Evolutionary conservation across 2,329 filamentous ascomycete species (phyloP), one percentile per base, ranked within the genome.

Genomic region (Claviceps paspali): DNA sequence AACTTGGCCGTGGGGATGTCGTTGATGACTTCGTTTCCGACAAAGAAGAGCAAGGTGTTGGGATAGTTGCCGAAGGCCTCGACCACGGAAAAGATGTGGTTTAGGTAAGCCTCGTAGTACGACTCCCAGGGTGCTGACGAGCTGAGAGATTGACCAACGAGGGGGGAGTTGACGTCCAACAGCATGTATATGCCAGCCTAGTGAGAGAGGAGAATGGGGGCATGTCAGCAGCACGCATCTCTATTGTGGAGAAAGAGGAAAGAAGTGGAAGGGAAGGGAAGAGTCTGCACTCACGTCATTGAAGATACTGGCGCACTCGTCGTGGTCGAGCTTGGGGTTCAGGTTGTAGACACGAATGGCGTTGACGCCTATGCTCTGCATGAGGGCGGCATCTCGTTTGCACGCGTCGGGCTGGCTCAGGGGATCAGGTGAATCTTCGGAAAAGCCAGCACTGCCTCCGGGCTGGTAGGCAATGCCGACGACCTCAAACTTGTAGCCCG

Each of bases 21-120:
- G 56, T 81, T 77, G 59, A 84, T 82, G 51, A 85, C 77, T 60
- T 86, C 81, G 57, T 86, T 86, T 40, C 76, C 81, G 32, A 79
- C 77, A 64, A 85, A 86, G 70, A 81, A 86, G 40, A 70, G 64
- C n/a, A 78, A 62, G 9, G 73, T 74, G 60, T 79, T 79, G 50
- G 73, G 73, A 51, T 78, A 79, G 58, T 61, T 63, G 62, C 71
- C 72, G 61, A 79, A 79, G 28, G 73, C 72, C 60, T 79, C 75
- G 19, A 78, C 73, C 34, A 79, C 65, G 42, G 72, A 72, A 52
- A 79, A 79, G 29, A 73, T 79, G 46, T 73, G 70, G 60, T 78
- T 78, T 39, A 79, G 59, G 53, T 80, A 80, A 15, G 54, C 56
- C 35, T 57, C 60, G 49, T 73, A 68, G 61, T 80, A 79, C 41